Evolutionary conservation across 2,329 filamentous ascomycete genomes (phyloP), one percentile per base, ranked within the genome.

Genomic region (Beauveria sp.): DNA sequence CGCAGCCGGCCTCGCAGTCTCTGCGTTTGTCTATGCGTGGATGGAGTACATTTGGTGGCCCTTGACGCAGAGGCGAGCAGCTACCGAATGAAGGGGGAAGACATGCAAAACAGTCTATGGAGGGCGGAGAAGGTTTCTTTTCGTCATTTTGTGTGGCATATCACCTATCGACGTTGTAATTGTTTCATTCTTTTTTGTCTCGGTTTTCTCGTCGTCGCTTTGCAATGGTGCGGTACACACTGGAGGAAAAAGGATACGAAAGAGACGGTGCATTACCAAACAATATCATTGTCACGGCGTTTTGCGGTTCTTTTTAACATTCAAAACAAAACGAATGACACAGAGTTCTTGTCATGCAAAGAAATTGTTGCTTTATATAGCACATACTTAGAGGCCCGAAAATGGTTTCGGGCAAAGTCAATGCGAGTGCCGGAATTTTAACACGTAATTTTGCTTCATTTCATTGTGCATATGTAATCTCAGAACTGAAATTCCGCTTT

Each of bases 11-110:
- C 67, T 73, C 53, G 64, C 74, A 54, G 69, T 67, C 40, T 69
- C 69, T 60, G 77, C 72, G 51, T 68, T 72, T 63, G 70, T 76
- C 69, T 81, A 80, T 68, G 66, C 76, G 69, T 74, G 72, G 70
- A 74, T 73, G 68, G 70, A 51, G 42, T 63, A 46, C 54, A n/a
- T 60, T 43, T 50, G 61, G 56, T 28, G 46, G 20, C 53, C 61
- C 14, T 38, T 34, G 22, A 52, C 20, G 28, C 34, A 20, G 5
- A 50, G 46, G 38, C 12, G 56, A 60, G 34, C 5, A 24, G 22
- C 24, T 26, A 18, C 57, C 6, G 48, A 49, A 51, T 63, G 18
- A 50, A 26, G n/a, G 20, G 22, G 46, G 43, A 52, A 5, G 46
- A 26, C 24, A 43, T 8, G 14, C 42, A 34, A 49, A 55, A 5